Evolutionary conservation across 2,329 filamentous ascomycete genomes (phyloP).

Genomic region (Drechslera avenae): DNA sequence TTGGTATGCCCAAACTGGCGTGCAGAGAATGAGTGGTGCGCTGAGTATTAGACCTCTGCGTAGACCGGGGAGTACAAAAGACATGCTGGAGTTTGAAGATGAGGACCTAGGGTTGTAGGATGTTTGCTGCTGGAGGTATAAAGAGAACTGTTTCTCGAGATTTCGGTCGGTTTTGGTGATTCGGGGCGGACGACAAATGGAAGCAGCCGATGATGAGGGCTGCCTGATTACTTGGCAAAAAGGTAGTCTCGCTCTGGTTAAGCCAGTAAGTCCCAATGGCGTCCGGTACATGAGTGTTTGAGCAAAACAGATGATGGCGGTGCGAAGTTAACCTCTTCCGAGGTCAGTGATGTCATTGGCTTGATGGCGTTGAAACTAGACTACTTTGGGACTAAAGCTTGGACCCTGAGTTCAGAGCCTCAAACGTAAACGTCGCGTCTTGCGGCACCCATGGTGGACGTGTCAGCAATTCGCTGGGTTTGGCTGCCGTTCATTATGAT

Average conservation of each 20-base stretch:
- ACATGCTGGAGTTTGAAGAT: conserved; percentile 35
- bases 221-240: neutral
- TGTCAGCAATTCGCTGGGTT: conserved; percentile 1
- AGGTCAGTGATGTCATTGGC: conserved; percentile 45
- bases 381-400: conserved; percentile 25
- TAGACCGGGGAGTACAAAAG: conserved; percentile 48
- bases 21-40: conserved; percentile 44
- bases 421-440: conserved; percentile 30
- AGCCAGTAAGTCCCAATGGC: conserved; percentile 18
- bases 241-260: neutral
- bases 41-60: conserved; percentile 45
- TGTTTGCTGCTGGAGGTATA: conserved; percentile 25
- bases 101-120: neutral
- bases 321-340: conserved; percentile 10
- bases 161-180: conserved; percentile 3
- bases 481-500: conserved; percentile 18
- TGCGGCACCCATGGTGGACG: conserved; percentile 28
- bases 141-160: conserved; percentile 23
- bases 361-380: conserved; percentile 22
- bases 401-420: conserved; percentile 31
- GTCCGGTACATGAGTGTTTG: conserved; percentile 21
- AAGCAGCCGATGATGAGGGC: neutral
- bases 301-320: conserved; percentile 8
- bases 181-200: conserved; percentile 2
- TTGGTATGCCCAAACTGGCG: conserved; percentile 39